These are phyloP conservation scores for Paspalum notatum DNA, from an alignment of 176 grass and related monocot genomes.

Conservation along the genomic window DNA sequence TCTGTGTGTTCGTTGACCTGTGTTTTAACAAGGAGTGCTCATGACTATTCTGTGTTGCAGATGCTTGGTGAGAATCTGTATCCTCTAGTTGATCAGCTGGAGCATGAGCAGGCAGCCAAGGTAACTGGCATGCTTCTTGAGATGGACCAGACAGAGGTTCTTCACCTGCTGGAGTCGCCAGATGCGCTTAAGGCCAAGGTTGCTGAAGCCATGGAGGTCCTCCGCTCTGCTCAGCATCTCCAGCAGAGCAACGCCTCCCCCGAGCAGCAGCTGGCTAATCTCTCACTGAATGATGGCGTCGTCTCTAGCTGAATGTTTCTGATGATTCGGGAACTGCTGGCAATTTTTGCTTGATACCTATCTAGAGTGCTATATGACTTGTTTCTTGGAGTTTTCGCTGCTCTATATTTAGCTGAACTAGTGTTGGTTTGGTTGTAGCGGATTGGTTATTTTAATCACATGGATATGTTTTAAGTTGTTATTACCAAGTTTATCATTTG, in stretches of 20 bases:
- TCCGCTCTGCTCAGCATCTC: conserved; percentile 61
- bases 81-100: conserved; percentile 87
- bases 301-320: conserved; percentile 45
- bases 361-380: conserved; percentile 42
- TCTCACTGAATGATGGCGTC: conserved; percentile 63
- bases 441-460: conserved; percentile 18
- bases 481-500: too few species aligned
- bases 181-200: conserved; percentile 88
- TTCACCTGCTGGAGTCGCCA: conserved; percentile 89
- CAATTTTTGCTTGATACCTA: conserved; percentile 48
- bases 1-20: not conserved
- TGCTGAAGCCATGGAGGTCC: conserved; percentile 88
- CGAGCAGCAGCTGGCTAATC: conserved; percentile 70
- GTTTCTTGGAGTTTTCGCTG: conserved; percentile 37
- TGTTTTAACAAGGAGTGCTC: not conserved
- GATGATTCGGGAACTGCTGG: not conserved
- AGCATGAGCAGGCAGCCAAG: conserved; percentile 85
- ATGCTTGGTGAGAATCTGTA: conserved; percentile 97
- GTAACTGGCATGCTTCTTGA: conserved; percentile 97
- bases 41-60: conserved; percentile 35
- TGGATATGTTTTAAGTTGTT: conserved; percentile 35
- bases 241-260: conserved; percentile 53
- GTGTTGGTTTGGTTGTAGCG: conserved; percentile 14
- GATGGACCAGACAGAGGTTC: conserved; percentile 96
- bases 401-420: conserved; percentile 33